These are phyloP conservation scores for Trapa bicornis DNA, from an alignment of 345 rosid genomes.

Conservation along the genomic window DNA sequence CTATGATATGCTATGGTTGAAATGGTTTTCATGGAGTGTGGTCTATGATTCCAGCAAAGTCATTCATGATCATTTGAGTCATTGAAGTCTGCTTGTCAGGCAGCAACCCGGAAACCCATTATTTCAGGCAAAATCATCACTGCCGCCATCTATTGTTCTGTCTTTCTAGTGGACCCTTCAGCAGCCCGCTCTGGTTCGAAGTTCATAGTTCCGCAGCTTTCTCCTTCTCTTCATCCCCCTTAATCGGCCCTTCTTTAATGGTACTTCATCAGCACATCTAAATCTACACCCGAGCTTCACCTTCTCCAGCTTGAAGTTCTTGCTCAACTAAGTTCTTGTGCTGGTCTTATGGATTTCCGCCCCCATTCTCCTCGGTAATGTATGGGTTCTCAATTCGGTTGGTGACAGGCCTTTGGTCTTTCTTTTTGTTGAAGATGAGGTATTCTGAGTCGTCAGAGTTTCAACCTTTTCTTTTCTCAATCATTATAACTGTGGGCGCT, in stretches of 20 bases:
- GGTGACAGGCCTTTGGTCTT: not conserved
- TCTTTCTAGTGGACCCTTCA: conserved; percentile 53
- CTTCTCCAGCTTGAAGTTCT: conserved; percentile 85
- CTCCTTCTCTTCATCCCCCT: conserved; percentile 67
- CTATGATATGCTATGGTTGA: no score
- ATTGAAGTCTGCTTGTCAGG: no score
- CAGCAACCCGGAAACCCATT: no score
- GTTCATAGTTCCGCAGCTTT: conserved; percentile 81
- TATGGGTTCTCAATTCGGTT: not conserved
- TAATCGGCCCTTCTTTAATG: conserved; percentile 49
- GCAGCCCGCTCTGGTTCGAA: conserved; percentile 60
- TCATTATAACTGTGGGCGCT: no score
- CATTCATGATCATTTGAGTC: no score
- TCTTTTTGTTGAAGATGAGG: conserved; percentile 5
- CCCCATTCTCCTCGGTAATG: not conserved
- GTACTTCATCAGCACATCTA: conserved; percentile 76
- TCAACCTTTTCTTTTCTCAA: no score
- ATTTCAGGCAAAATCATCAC: no score
- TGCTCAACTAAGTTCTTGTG: conserved; percentile 37
- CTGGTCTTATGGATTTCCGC: not conserved
- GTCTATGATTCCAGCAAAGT: no score
- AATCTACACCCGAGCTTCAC: conserved; percentile 67
- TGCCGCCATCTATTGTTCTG: no score
- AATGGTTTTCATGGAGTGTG: no score
- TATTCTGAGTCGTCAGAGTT: conserved; percentile 6